Base-by-base conservation (phyloP, 2,329 filamentous ascomycete species). In the Colletotrichum sp. region DNA sequence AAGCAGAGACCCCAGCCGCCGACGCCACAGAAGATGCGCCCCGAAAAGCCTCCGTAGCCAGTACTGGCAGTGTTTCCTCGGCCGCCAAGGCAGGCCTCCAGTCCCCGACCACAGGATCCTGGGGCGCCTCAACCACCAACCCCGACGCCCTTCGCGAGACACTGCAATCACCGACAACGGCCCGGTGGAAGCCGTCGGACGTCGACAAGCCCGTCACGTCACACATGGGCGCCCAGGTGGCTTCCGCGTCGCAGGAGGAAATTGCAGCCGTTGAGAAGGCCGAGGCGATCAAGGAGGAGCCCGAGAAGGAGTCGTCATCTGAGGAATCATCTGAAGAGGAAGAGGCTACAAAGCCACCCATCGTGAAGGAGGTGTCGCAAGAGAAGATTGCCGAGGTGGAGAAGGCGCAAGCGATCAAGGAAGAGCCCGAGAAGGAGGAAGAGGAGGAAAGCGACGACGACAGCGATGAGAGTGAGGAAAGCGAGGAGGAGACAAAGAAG, bases 21-120 rank as follows among this genome's bases (percentile, higher is more conserved):
- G 4, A 43, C 48, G 48, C 74, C 21, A 36, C 66, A 21, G 52
- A 68, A 36, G 67, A 78, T 63, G 69, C 74, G 16, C 21, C 69
- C 69, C 69, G 69, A 58, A 68, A 72, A 32, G 34, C 64, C n/a
- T 77, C 73, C 14, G 67, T 62, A 36, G 55, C 74, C 21, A 71
- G 66, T 32, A 34, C 21, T 21, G 26, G 28, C 61, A 69, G 58
- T 61, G 36, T 9, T 36, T 43, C 28, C 7, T 74, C 71, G 36
- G 34, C 61, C 18, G 58, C 64, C 63, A 76, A 77, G 28, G 78
- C 81, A 4, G 84, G 84, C 6, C 82, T 89, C 26, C 87, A 89
- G 75, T 88, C 87, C 2, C 87, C 88, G 2, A 88, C 85, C 9
- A 84, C 84, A 12, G 83, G 84, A 9, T 84, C 85, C n/a, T 88